Evolutionary conservation across 257 asterid genomes (phyloP).

Genomic region (Scutellaria galericulata): DNA sequence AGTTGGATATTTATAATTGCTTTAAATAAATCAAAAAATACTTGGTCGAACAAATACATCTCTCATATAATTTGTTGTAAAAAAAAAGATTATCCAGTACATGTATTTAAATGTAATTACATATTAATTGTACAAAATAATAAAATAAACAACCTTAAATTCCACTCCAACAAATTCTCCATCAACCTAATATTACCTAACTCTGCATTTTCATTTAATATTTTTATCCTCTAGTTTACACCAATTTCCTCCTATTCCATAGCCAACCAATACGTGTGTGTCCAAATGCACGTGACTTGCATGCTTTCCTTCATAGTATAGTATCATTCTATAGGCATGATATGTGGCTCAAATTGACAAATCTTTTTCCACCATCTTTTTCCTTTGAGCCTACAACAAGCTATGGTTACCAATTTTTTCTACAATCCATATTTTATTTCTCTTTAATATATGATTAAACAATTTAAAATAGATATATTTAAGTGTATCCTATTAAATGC

Average conservation of each 20-base stretch:
- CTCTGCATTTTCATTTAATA: neutral
- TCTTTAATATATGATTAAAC: too few species aligned
- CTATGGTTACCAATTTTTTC: neutral
- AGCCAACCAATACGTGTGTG: neutral
- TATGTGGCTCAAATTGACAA: constrained; percentile 15
- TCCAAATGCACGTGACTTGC: neutral
- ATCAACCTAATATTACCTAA: constrained; percentile 2
- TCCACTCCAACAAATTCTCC: neutral
- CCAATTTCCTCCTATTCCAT: neutral
- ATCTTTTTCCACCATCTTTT: constrained; percentile 12
- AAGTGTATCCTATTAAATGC: too few species aligned
- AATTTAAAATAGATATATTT: too few species aligned
- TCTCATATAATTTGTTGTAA: too few species aligned
- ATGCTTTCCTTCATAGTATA: neutral
- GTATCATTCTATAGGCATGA: constrained; percentile 10
- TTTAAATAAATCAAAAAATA: too few species aligned
- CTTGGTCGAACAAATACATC: too few species aligned
- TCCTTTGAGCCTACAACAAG: constrained; percentile 1
- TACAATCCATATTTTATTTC: too few species aligned
- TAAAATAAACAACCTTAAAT: neutral
- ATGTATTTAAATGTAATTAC: too few species aligned
- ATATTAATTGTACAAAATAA: too few species aligned
- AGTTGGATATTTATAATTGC: too few species aligned
- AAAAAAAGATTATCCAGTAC: too few species aligned
- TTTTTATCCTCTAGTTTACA: neutral